A percentile compares a stretch with the other conserved stretches of the same genome.
These are phyloP conservation scores for Closterium sp. DNA, from an alignment of 139 green algal genomes.

Conservation along the genomic window DNA sequence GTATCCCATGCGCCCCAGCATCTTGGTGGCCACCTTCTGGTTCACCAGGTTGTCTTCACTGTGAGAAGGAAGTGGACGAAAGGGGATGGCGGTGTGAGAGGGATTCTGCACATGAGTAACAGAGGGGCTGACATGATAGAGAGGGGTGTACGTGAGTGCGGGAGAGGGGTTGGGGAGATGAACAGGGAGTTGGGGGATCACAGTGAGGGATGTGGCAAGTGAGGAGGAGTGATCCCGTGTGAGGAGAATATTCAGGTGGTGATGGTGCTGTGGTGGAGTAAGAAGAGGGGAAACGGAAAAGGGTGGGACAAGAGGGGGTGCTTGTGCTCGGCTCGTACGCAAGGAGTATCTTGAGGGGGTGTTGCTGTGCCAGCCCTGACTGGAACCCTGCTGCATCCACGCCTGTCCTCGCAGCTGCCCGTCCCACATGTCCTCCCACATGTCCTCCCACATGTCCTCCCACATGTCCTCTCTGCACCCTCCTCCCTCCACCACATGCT, in stretches of 20 bases:
- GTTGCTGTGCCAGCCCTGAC: neutral
- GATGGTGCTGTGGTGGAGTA: neutral
- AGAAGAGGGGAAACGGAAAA: neutral
- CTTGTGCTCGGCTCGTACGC: no score
- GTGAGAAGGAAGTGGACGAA: neutral
- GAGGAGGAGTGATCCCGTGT: no score
- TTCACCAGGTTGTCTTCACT: slow-evolving; percentile 53
- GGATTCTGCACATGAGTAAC: neutral
- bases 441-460: no score
- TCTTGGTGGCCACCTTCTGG: slow-evolving; percentile 20
- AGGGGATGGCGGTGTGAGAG: neutral
- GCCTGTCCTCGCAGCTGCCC: neutral
- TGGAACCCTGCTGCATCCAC: neutral
- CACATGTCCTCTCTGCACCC: no score
- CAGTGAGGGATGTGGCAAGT: no score
- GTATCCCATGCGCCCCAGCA: slow-evolving; percentile 28
- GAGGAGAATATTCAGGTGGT: no score
- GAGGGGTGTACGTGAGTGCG: neutral
- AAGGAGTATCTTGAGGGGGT: slow-evolving; percentile 33
- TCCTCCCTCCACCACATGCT: neutral
- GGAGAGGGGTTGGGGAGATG: neutral
- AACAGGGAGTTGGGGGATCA: neutral
- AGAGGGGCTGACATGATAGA: neutral
- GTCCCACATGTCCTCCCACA: no score
- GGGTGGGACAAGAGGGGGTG: neutral